These are phyloP conservation scores for Ustulina deusta DNA, from an alignment of 2,329 filamentous ascomycete genomes.

Conservation along the genomic window DNA sequence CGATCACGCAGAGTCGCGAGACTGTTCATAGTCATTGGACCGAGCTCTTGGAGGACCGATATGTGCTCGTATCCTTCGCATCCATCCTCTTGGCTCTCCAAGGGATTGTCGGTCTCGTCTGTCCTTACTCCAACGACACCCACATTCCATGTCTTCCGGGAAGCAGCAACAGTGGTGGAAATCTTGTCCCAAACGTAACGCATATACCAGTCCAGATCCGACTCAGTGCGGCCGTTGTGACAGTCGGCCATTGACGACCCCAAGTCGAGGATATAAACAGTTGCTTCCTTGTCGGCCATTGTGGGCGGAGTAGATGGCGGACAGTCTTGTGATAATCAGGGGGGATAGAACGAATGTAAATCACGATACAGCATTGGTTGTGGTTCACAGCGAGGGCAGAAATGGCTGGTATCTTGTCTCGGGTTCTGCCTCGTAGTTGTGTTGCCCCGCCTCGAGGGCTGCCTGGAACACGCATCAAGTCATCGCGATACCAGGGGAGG, in stretches of 20 bases:
- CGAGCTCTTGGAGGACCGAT: conserved; percentile 77
- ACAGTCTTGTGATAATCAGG: conserved; percentile 13
- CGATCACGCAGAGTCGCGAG: conserved; percentile 72
- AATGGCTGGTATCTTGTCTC: not conserved
- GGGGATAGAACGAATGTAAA: conserved; percentile 12
- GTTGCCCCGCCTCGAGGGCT: conserved; percentile 33
- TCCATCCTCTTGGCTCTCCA: conserved; percentile 72
- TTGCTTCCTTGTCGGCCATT: conserved; percentile 95
- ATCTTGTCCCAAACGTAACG: conserved; percentile 96
- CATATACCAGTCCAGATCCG: conserved; percentile 90
- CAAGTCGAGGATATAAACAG: conserved; percentile 90
- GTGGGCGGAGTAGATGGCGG: conserved; percentile 41
- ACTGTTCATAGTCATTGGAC: conserved; percentile 72
- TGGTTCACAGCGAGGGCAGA: not conserved
- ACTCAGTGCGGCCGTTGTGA: conserved; percentile 76
- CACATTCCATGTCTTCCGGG: conserved; percentile 78
- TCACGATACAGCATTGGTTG: conserved; percentile 9
- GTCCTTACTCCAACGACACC: conserved; percentile 89
- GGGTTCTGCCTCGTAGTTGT: conserved; percentile 2
- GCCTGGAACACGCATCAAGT: conserved; percentile 40
- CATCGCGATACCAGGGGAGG: conserved; percentile 27
- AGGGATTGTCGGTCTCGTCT: conserved; percentile 77
- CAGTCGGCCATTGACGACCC: conserved; percentile 84
- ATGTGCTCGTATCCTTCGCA: conserved; percentile 82
- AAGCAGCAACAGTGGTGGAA: conserved; percentile 74